Evolutionary conservation across 2,329 filamentous ascomycete species (phyloP).

Genomic region (Aspergillus jensenii): DNA sequence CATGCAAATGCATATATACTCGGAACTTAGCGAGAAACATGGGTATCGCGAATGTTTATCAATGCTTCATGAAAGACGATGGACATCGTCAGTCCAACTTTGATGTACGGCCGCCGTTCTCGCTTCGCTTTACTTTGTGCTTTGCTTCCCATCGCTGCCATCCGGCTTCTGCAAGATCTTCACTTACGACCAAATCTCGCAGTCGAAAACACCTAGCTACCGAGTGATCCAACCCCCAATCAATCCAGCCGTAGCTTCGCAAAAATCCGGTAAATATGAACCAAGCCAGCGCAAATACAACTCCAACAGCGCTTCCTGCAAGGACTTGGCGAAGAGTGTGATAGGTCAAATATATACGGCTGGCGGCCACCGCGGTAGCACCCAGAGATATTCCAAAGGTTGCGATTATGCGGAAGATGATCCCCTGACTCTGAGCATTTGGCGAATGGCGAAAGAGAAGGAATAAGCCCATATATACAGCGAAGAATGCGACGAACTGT

Average conservation of each 20-base stretch:
- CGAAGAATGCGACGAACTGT: conserved; percentile 92
- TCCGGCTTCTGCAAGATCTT: conserved; percentile 86
- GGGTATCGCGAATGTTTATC: neutral
- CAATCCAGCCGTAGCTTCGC: conserved; percentile 67
- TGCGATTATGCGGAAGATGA: conserved; percentile 53
- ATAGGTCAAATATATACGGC: conserved; percentile 87
- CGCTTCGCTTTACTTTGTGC: conserved; percentile 36
- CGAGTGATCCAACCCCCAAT: conserved; percentile 68
- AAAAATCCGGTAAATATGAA: conserved; percentile 69
- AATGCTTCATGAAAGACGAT: neutral
- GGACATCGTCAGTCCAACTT: conserved; percentile 29
- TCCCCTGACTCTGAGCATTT: conserved; percentile 44
- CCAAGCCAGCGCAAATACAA: conserved; percentile 72
- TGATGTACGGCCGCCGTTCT: conserved; percentile 18
- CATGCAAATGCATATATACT: neutral
- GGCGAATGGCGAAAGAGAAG: conserved; percentile 76
- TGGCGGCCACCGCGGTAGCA: conserved; percentile 72
- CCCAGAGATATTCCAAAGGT: conserved; percentile 59
- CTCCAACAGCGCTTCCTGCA: conserved; percentile 72
- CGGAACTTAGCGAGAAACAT: neutral
- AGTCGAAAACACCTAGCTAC: conserved; percentile 67
- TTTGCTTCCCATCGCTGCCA: conserved; percentile 85
- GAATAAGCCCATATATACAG: conserved; percentile 79
- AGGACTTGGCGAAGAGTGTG: conserved; percentile 86
- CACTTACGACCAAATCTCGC: conserved; percentile 79